Base-by-base conservation (phyloP, 306 rosid species). In the Pueraria montana region DNA sequence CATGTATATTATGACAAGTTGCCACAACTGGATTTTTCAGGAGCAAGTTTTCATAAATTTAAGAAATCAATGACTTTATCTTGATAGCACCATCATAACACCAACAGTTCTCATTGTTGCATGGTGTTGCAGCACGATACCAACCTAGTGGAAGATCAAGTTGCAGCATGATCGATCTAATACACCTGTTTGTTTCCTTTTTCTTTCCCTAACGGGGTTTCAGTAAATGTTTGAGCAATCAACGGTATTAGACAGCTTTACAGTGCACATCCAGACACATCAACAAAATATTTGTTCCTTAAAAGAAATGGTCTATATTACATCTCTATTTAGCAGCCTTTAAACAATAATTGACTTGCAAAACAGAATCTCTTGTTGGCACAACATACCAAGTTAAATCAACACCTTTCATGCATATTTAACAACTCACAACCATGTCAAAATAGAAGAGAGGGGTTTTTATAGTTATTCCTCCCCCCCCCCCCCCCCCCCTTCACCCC, bases 401-500 rank as follows among this genome's bases (percentile, higher is more conserved):
- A 50, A n/a, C 43, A 61, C 75, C 64, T 64, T 43, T 62, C 13
- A 32, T 42, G 30, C 76, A 75, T 74, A 52, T 72, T 42, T 40
- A 67, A 52, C 53, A 52, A 20, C 21, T 16, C 56, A 27, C 23
- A 55, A 65, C 45, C 56, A 42, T 56, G 27, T 58, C 9, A 42
- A 83, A 77, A 38, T 18, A 45, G 40, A 26, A 18, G 3, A 46
- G 63, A 78, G 0, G 17, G 20, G 26, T 0, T 8, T 50, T 63
- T 27, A 1, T 8, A 9, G 26, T 40, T 64, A 63, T 2, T 7
- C 1, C n/a, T n/a, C n/a, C n/a, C n/a, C 4, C 40, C 40, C 40
- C 8, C 40, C 8, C 40, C 40, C 40, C 40, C 6, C 8, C 40
- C 8, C 1, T 5, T 34, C n/a, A n/a, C n/a, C n/a, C n/a, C n/a